Conservation (phyloP, 2,329 filamentous ascomycete species). For the Aspergillus carbonarius region DNA sequence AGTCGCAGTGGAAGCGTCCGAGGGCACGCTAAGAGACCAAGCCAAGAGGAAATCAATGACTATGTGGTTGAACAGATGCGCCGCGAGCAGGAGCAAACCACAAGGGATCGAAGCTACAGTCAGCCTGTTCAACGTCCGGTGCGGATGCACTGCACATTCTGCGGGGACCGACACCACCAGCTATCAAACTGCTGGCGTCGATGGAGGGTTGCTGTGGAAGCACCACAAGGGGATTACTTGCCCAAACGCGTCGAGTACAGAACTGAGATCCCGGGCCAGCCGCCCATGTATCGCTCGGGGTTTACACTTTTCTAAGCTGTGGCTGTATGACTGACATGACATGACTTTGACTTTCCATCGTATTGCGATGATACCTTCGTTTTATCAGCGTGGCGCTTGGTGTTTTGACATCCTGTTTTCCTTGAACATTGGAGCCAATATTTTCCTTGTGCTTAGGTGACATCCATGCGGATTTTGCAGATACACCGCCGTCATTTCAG, state of each 20-base stretch:
- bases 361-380: not conserved
- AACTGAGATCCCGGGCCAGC: conserved; percentile 20
- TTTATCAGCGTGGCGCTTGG: conserved; percentile 11
- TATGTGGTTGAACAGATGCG: conserved; percentile 30
- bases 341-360: not conserved
- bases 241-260: conserved; percentile 26
- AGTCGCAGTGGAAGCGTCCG: conserved; percentile 6
- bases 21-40: conserved; percentile 25
- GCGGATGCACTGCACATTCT: conserved; percentile 22
- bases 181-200: conserved; percentile 25
- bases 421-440: not conserved
- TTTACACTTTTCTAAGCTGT: conserved; percentile 22
- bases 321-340: not conserved
- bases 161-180: conserved; percentile 23
- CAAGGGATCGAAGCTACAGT: conserved; percentile 20
- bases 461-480: not conserved
- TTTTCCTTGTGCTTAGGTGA: not conserved
- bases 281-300: conserved; percentile 25
- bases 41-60: conserved; percentile 32
- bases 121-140: conserved; percentile 10
- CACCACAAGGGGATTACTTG: conserved; percentile 22
- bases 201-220: conserved; percentile 25
- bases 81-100: conserved; percentile 22
- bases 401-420: not conserved
- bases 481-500: not conserved